Evolutionary conservation across 208 protist species (phyloP).

Genomic region (Phytomonas serpens): DNA sequence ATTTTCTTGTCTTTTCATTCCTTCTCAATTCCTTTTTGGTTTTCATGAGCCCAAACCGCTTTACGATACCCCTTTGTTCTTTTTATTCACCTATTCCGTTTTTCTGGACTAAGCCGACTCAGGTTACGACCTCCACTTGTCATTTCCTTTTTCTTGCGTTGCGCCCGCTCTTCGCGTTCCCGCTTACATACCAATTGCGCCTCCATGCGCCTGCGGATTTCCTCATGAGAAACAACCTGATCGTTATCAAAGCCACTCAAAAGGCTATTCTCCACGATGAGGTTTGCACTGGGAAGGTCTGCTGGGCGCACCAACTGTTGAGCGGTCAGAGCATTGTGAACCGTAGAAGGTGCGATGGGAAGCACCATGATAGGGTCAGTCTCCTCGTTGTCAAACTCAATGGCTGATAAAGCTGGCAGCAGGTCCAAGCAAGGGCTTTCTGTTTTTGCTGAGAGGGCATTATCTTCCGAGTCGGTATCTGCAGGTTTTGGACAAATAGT

Average conservation of each 20-base stretch:
- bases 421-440: conserved; percentile 16
- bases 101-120: not conserved
- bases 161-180: conserved; percentile 71
- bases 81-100: not conserved
- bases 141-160: conserved; percentile 43
- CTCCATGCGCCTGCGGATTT: conserved; percentile 80
- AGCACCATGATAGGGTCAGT: conserved; percentile 34
- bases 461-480: conserved; percentile 8
- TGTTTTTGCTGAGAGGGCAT: conserved; percentile 10
- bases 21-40: not conserved
- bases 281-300: conserved; percentile 70
- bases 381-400: conserved; percentile 20
- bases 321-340: conserved; percentile 47
- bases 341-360: conserved; percentile 30
- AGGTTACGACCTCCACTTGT: conserved; percentile 9
- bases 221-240: conserved; percentile 76
- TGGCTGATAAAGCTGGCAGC: conserved; percentile 16
- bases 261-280: conserved; percentile 24
- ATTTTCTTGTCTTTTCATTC: conserved; percentile 7
- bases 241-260: conserved; percentile 45
- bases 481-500: not conserved
- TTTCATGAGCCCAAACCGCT: not conserved
- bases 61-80: not conserved
- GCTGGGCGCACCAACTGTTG: conserved; percentile 48
- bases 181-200: conserved; percentile 54